Evolutionary conservation across 2,329 filamentous ascomycete species (phyloP), one percentile per base, ranked within the genome.

Genomic region (Zarea fungicola): DNA sequence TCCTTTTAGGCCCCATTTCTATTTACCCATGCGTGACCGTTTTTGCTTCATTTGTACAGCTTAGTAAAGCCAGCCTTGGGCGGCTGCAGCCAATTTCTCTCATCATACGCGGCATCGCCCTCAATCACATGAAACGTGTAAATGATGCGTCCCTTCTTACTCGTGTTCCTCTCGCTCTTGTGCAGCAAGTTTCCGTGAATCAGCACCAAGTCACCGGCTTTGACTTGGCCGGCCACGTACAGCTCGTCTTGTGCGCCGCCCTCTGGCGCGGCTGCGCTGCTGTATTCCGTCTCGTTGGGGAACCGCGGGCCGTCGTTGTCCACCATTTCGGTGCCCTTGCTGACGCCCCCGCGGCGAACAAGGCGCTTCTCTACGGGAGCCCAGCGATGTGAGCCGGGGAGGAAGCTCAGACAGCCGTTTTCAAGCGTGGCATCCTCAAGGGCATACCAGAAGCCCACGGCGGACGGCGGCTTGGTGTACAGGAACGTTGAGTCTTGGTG

Each of bases 111-210:
- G 1, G 68, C 77, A 18, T 85, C 79, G 0, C 86, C 87, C 70
- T 97, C 93, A 61, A 97, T 97, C 50, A 95, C 81, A 72, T 99
- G 93, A 65, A 97, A 99, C 0, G 93, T 97, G 68, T 97, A 99
- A 47, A 96, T 96, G 63, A 93, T 95, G 56, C 92, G 77, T 19
- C 91, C 90, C 74, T 89, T 92, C 55, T 77, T 69, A 64, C 91
- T 95, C 49, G 80, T 77, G 65, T 99, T 99, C 75, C 80, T 88
- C 78, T 96, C 90, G 64, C 91, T 96, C 80, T 95, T 95, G 69
- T 99, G 93, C 71, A 97, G 65, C 58, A 96, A 70, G 67, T 97
- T 97, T 2, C 93, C 93, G 71, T 99, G 92, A 56, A 99, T 97
- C 54, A 99, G 70, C 41, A 97, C 90, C 66, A 99, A 66, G 40